These are phyloP conservation scores for Mortierella sp. DNA, from an alignment of 371 early-diverging fungal species.

Conservation along the genomic window DNA sequence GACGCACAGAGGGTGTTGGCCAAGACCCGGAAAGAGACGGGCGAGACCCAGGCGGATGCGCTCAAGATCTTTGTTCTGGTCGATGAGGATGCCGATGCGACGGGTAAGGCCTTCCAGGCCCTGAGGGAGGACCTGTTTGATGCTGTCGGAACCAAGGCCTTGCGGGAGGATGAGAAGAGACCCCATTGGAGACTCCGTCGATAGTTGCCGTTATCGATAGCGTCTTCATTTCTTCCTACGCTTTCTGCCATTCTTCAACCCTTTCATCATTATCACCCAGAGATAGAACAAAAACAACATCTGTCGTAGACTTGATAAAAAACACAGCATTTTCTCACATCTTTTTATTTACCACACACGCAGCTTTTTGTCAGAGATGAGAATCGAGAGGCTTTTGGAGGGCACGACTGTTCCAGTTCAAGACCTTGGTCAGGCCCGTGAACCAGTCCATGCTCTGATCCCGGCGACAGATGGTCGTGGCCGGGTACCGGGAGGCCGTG, in stretches of 20 bases:
- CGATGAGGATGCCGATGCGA: constrained; percentile 29
- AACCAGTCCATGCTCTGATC: constrained; percentile 68
- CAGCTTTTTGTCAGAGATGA: constrained; percentile 18
- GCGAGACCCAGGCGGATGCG: constrained; percentile 67
- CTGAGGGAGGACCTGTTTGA: constrained; percentile 26
- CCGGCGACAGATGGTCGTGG: constrained; percentile 69
- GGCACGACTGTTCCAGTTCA: constrained; percentile 63
- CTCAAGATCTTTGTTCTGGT: constrained; percentile 41
- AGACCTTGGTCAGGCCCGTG: constrained; percentile 56
- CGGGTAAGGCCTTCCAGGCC: constrained; percentile 21
- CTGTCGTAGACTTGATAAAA: not conserved
- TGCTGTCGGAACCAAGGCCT: constrained; percentile 35
- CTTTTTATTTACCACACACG: not conserved
- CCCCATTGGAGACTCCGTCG: constrained; percentile 51
- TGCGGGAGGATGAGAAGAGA: constrained; percentile 47
- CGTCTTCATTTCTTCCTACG: not conserved
- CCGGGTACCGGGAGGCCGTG: constrained; percentile 66
- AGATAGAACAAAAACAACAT: not conserved
- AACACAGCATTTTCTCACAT: not conserved
- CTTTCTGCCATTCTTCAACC: not conserved
- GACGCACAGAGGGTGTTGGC: constrained; percentile 79
- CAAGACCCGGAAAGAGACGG: constrained; percentile 71
- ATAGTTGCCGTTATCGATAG: not conserved
- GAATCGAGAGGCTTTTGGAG: constrained; percentile 43
- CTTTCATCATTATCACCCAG: not conserved